Percentiles rank a stretch among this genome's conserved stretches.
These are phyloP conservation scores for Escallonia rubra DNA, from an alignment of 129 eudicot genomes.

Conservation along the genomic window DNA sequence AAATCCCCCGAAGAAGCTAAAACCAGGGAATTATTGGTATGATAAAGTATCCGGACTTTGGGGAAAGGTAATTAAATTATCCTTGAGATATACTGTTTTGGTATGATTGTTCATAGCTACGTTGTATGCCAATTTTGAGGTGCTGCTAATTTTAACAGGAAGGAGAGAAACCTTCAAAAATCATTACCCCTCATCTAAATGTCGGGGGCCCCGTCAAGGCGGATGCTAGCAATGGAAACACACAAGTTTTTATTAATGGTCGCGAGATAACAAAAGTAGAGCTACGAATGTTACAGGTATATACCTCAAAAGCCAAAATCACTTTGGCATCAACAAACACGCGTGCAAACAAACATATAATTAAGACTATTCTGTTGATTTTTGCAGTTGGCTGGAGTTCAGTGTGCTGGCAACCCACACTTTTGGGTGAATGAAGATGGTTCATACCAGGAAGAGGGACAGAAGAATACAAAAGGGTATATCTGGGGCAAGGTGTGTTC, in stretches of 20 bases:
- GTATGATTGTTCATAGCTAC: neutral
- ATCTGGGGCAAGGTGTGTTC: conserved; percentile 93
- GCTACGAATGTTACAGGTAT: conserved; percentile 95
- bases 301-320: neutral
- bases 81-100: conserved; percentile 1
- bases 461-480: conserved; percentile 90
- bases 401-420: conserved; percentile 99
- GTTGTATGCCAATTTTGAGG: conserved; percentile 15
- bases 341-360: neutral
- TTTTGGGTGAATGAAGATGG: conserved; percentile 99
- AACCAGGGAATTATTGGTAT: conserved; percentile 98
- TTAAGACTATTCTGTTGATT: neutral
- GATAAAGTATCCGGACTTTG: conserved; percentile 99
- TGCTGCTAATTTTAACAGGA: conserved; percentile 50
- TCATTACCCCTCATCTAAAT: conserved; percentile 88
- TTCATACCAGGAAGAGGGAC: conserved; percentile 99
- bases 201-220: conserved; percentile 80
- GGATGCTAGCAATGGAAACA: conserved; percentile 94
- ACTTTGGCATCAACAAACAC: too few species aligned
- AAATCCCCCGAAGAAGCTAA: conserved; percentile 89
- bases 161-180: conserved; percentile 88
- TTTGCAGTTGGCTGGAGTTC: conserved; percentile 92
- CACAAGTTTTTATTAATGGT: conserved; percentile 88
- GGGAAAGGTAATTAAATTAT: conserved; percentile 74
- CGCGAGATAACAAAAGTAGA: conserved; percentile 97